phyloP scores from a whole-genome alignment of 371 early-diverging fungal genomes.

The Mucor velutinosus region DNA sequence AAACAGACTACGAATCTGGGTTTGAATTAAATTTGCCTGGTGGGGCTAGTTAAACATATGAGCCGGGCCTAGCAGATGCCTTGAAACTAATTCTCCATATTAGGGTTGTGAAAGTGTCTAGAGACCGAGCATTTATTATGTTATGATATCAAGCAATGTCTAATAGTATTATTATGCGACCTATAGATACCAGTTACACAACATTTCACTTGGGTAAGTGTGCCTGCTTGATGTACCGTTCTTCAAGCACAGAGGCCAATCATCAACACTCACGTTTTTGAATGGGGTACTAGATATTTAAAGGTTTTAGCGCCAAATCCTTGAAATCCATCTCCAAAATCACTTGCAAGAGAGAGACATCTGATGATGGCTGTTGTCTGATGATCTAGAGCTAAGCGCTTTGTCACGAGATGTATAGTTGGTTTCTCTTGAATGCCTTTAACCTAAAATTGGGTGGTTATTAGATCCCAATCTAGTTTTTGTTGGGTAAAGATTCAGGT shows the following conservation, averaged over 20 bases:
- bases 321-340: background rate
- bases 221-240: background rate
- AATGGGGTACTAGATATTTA: background rate
- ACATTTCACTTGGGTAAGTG: background rate
- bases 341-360: background rate
- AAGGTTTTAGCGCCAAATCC: background rate
- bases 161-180: no score
- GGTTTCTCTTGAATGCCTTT: background rate
- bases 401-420: background rate
- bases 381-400: background rate
- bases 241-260: conserved; percentile 2
- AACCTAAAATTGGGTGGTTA: background rate
- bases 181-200: background rate
- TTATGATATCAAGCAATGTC: no score
- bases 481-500: background rate
- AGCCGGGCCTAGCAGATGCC: no score
- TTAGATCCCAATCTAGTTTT: background rate
- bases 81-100: no score
- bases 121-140: no score
- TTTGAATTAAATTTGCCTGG: no score
- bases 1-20: no score
- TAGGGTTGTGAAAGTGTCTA: no score
- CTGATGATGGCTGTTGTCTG: background rate
- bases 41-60: no score
- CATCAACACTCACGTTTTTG: conserved; percentile 4